Percentiles rank a stretch among this genome's conserved stretches.
phyloP scores from a whole-genome alignment of 2,329 filamentous ascomycete species.

The Cercospora berteroae region DNA sequence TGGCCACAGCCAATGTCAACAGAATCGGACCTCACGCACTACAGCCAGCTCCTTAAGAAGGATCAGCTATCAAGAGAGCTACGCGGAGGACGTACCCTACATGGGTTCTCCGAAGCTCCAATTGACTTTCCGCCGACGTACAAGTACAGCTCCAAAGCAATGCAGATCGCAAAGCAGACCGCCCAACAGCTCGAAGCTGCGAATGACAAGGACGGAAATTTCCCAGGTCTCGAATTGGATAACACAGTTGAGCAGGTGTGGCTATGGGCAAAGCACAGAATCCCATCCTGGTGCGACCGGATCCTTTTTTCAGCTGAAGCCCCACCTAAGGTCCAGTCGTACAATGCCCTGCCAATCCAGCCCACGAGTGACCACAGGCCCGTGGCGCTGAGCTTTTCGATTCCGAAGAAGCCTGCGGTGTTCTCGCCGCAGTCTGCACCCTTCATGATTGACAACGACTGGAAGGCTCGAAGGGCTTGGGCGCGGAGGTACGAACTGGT shows the following conservation, averaged over 20 bases:
- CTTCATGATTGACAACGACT: constrained; percentile 43
- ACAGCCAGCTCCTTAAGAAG: constrained; percentile 62
- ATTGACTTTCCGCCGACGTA: constrained; percentile 89
- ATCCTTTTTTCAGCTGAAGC: constrained; percentile 65
- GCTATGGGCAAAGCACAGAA: constrained; percentile 74
- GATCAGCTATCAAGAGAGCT: constrained; percentile 81
- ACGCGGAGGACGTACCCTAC: constrained; percentile 66
- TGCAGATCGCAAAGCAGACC: constrained; percentile 31
- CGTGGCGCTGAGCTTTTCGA: constrained; percentile 67
- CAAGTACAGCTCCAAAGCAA: constrained; percentile 65
- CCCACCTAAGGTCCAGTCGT: constrained; percentile 54
- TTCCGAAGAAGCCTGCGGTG: constrained; percentile 52
- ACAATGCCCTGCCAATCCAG: constrained; percentile 74
- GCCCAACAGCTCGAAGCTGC: constrained; percentile 22
- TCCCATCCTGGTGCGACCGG: constrained; percentile 91
- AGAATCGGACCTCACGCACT: constrained; percentile 58
- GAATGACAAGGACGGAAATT: constrained; percentile 20
- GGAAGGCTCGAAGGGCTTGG: constrained; percentile 53
- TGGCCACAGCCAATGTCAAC: constrained; percentile 63
- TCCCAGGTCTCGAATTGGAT: constrained; percentile 18
- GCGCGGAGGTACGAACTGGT: constrained; percentile 60
- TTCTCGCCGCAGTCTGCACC: constrained; percentile 11
- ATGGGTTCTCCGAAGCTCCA: constrained; percentile 71
- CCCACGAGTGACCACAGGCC: constrained; percentile 84
- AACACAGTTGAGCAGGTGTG: constrained; percentile 27